Evolutionary conservation across 2,329 filamentous ascomycete genomes (phyloP).

Genomic region (Dactylellina leptospora): DNA sequence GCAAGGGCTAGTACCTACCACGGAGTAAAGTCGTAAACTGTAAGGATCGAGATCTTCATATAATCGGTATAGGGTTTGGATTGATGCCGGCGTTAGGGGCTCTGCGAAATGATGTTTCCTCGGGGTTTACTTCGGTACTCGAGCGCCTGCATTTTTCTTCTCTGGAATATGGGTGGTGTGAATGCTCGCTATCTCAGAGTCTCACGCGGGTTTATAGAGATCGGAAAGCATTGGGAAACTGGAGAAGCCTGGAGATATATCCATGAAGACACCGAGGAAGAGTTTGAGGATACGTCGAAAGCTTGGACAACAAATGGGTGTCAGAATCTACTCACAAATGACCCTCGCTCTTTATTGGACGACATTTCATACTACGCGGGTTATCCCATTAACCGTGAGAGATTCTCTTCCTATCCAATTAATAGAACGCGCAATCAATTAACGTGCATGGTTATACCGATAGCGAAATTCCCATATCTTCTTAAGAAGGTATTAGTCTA

Average conservation of each 20-base stretch:
- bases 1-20: too few relatives aligned
- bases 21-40: too few relatives aligned
- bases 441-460: neutral
- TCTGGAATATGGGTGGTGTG: too few relatives aligned
- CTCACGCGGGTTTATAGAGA: neutral
- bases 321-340: neutral
- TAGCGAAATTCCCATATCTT: neutral
- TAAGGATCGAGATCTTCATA: too few relatives aligned
- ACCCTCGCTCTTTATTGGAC: neutral
- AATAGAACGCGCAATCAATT: neutral
- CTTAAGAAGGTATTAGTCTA: neutral
- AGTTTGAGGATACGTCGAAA: neutral
- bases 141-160: too few relatives aligned
- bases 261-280: neutral
- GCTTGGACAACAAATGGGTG: neutral
- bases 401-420: neutral
- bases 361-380: neutral
- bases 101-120: too few relatives aligned
- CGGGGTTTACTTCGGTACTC: too few relatives aligned
- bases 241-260: neutral
- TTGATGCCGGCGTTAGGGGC: too few relatives aligned
- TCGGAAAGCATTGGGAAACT: neutral
- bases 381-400: neutral
- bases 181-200: neutral
- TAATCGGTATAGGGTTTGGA: too few relatives aligned